Percentiles rank a stretch among this genome's conserved stretches.
Conservation (phyloP, 352 stramenopile genomes). For the Pythium periplocum region DNA sequence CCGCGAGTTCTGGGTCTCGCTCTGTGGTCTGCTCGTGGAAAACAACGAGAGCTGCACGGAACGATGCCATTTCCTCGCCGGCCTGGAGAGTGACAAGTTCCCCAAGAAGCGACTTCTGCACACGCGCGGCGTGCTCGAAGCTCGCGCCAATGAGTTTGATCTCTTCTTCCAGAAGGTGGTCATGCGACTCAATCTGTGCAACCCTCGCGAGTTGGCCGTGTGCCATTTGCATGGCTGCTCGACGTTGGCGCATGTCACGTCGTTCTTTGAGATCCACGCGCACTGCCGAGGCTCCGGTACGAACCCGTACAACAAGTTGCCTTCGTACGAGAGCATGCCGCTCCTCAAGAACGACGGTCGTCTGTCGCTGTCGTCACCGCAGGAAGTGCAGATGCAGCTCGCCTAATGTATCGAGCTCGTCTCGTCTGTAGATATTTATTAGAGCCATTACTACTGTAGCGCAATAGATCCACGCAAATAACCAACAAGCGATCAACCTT, state of each 20-base stretch:
- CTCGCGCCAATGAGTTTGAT: constrained; percentile 44
- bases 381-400: constrained; percentile 17
- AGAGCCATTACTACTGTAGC: too few relatives aligned
- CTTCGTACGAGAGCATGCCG: constrained; percentile 26
- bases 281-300: constrained; percentile 9
- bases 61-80: constrained; percentile 59
- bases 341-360: constrained; percentile 29
- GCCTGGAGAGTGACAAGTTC: constrained; percentile 68
- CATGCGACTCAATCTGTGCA: constrained; percentile 67
- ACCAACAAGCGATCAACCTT: too few relatives aligned
- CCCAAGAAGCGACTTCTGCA: constrained; percentile 68
- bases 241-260: constrained; percentile 32
- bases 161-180: constrained; percentile 56
- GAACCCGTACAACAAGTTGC: constrained; percentile 20
- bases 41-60: constrained; percentile 38
- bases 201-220: constrained; percentile 28
- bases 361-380: constrained; percentile 25
- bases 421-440: too few relatives aligned
- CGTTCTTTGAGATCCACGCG: constrained; percentile 46
- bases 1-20: constrained; percentile 54
- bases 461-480: too few relatives aligned
- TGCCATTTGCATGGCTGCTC: constrained; percentile 42
- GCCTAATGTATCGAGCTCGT: not conserved
- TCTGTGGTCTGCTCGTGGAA: constrained; percentile 29
- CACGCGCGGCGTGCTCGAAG: constrained; percentile 29